Evolutionary conservation across 345 rosid genomes (phyloP), one percentile per base, ranked within the genome.

Genomic region (Gossypium rotundifolium): DNA sequence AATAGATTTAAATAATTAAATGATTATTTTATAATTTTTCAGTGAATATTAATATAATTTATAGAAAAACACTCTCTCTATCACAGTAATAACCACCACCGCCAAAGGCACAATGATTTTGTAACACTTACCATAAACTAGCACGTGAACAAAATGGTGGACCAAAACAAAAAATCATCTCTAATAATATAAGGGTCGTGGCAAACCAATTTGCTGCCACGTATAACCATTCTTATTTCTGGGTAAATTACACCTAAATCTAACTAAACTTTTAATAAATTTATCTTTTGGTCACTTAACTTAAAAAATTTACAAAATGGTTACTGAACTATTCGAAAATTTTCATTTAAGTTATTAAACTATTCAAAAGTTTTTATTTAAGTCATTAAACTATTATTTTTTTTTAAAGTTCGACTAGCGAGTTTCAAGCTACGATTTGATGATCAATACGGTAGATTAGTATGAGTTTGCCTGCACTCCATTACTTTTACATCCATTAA

Each of bases 301-400:
- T 33, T 33, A 0, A 4, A 33, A 33, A 33, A 33, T 0, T 33
- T 33, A 5, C 0, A 33, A 33, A 5, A 5, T 33, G 0, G 7
- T 33, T 5, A 5, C 0, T 5, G 40, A 33, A 4, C 0, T 33
- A 33, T 33, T 33, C 1, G 0, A 33, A 33, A 33, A 1, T 33
- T 33, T 33, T 33, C 6, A 33, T 33, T 33, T 33, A 33, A 33
- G 1, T 33, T 5, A 5, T 5, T 33, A 5, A 33, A 1, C 40
- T 5, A 33, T 4, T 33, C 6, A 4, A 33, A 0, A 33, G 6
- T 33, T 33, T 29, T 1, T 33, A 33, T 33, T 33, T 33, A 33
- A 33, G 1, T 33, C 7, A 1, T 33, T 33, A 1, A 33, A 5
- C 40, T 33, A 7, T 33, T 33, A 5, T 7, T 33, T 33, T 33